Evolutionary conservation across 495 filamentous ascomycete species (phyloP), one percentile per base, ranked within the genome.

Genomic region (Talaromyces wortmannii): DNA sequence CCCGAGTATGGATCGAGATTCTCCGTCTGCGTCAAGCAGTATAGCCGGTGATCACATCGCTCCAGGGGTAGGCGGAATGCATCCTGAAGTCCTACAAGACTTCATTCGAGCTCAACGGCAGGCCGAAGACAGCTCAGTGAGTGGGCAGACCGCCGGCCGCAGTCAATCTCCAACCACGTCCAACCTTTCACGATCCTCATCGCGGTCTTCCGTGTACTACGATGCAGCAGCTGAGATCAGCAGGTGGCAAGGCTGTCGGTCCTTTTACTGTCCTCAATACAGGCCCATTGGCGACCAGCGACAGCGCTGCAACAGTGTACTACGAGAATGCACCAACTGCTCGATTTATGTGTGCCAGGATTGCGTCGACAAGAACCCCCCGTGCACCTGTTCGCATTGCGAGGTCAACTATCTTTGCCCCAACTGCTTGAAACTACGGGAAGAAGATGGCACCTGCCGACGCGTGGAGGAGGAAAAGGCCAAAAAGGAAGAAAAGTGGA

Each of bases 241-340:
- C 12, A 74, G 71, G 55, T 82, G 81, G 81, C 74, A 78, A 63
- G 81, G 81, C 31, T 84, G 81, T 56, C 78, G 79, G 47, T 75
- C 78, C 4, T 82, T 80, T 61, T 79, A 80, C 56, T 84, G 81
- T 53, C 80, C 78, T 3, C 70, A 71, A 45, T 74, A 72, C 33
- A 71, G 78, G 17, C 67, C 73, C 2, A 57, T 77, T 12, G 76
- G 78, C 5, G 81, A 84, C 59, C 72, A 74, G 32, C 71, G 79
- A 4, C 71, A 73, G 42, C 64, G 74, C 31, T 83, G 80, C 58
- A 65, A 69, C 3, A 77, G 74, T 51, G 58, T 72, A 16, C 61
- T 81, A 5, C 73, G 72, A 30, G 75, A 82, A 65, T 84, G 81
- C 65, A 71, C 69, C n/a, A 69, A 66, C 36, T 84, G 81, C 58